These are phyloP conservation scores for Podila horticola DNA, from an alignment of 192 early-diverging fungal genomes.

Conservation along the genomic window DNA sequence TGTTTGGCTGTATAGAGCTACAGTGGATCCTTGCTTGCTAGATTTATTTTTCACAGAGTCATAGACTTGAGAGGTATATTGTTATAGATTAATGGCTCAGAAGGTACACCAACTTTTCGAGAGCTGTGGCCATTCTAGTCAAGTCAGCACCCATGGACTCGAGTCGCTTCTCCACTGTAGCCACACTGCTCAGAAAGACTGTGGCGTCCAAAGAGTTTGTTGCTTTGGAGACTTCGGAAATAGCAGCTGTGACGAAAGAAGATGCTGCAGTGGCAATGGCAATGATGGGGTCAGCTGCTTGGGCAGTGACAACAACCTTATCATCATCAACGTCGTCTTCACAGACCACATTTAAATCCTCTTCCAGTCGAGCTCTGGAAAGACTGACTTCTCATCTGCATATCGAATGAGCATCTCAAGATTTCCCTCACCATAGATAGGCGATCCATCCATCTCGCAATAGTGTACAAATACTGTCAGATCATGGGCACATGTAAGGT, in stretches of 20 bases:
- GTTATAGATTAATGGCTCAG: slow-evolving; percentile 21
- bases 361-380: slow-evolving; percentile 33
- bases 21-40: too few relatives aligned
- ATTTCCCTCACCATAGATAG: slow-evolving; percentile 29
- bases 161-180: slow-evolving; percentile 42
- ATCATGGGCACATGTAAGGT: too few relatives aligned
- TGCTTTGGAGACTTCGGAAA: slow-evolving; percentile 20
- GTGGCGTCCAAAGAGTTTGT: slow-evolving; percentile 28
- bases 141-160: slow-evolving; percentile 51
- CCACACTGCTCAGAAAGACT: slow-evolving; percentile 26
- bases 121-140: slow-evolving; percentile 45
- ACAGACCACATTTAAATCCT: slow-evolving; percentile 5
- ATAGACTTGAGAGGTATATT: too few relatives aligned
- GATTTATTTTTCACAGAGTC: too few relatives aligned
- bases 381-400: slow-evolving; percentile 29
- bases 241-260: slow-evolving; percentile 23
- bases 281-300: slow-evolving; percentile 9
- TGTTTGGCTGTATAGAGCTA: too few relatives aligned
- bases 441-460: too few relatives aligned
- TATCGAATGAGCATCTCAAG: slow-evolving; percentile 39
- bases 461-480: too few relatives aligned
- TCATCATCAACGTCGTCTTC: slow-evolving; percentile 49
- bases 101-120: slow-evolving; percentile 43
- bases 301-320: slow-evolving; percentile 8
- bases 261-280: slow-evolving; percentile 30